Base-by-base conservation (phyloP, 352 stramenopile genomes). In the Globisporangium irregulare region DNA sequence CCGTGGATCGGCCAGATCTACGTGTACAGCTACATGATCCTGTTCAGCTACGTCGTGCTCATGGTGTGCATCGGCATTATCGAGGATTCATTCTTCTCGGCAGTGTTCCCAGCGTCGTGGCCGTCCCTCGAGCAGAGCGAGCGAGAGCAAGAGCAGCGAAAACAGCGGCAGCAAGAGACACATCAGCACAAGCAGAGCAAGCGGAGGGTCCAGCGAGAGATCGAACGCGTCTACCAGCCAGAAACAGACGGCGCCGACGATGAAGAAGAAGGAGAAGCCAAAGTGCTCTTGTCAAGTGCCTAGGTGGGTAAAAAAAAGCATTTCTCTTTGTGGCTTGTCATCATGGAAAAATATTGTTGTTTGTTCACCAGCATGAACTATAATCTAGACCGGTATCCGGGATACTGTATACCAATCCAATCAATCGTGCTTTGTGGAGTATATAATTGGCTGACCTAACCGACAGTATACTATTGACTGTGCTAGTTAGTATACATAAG, bases 1-100 rank as follows among this genome's bases (percentile, higher is more conserved):
- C 86, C 86, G 3, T 90, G 78, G 78, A 79, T 92, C 53, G 86
- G 86, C 5, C 86, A 94, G 75, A 75, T 96, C 51, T 97, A 96
- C 73, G 73, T 95, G 20, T 94, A 95, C 75, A 82, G 67, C 57
- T 96, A 94, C 81, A 83, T 96, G 62, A 87, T 93, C 29, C 75
- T 96, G 9, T 97, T 96, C 71, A 95, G 89, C 67, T 96, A 96
- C 74, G 85, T 94, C 14, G 87, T 96, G 61, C 74, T 96, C 29
- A 96, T 95, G 83, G 87, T 96, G 12, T 95, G 87, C 74, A 95
- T 97, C 68, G 85, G 84, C 20, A 92, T 97, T 59, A 93, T 95
- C 57, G 89, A 97, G 71, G 86, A 97, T 68, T 82, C 87, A 22
- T 97, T 95, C 72, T 97, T 96, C 74, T 88, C 86, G 6, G 82